Evolutionary conservation across 2,329 filamentous ascomycete species (phyloP).

Genomic region (Pseudogymnoascus sp.): DNA sequence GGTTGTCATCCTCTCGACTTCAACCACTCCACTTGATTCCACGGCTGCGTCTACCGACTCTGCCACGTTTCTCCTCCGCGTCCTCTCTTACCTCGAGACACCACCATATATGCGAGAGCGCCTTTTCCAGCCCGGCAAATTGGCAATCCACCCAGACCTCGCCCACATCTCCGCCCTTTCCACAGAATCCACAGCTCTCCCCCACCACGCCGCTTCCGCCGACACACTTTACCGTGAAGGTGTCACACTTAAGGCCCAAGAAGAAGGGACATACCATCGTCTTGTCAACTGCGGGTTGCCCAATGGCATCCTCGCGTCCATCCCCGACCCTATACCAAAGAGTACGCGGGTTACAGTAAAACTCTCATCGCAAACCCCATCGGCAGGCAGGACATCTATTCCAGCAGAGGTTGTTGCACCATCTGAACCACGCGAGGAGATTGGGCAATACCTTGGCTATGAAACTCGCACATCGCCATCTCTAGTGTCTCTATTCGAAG

Average conservation of each 20-base stretch:
- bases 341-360: slow-evolving; percentile 68
- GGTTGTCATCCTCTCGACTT: slow-evolving; percentile 63
- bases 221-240: slow-evolving; percentile 74
- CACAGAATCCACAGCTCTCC: slow-evolving; percentile 14
- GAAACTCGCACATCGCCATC: slow-evolving; percentile 56
- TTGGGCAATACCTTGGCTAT: slow-evolving; percentile 84
- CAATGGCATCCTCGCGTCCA: not conserved
- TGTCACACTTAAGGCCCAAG: slow-evolving; percentile 43
- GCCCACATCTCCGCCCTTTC: not conserved
- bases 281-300: slow-evolving; percentile 12
- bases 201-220: slow-evolving; percentile 71
- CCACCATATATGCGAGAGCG: slow-evolving; percentile 71
- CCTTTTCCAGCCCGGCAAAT: slow-evolving; percentile 49
- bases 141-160: slow-evolving; percentile 1
- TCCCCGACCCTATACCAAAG: slow-evolving; percentile 47
- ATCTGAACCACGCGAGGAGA: slow-evolving; percentile 60
- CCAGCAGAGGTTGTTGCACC: slow-evolving; percentile 57
- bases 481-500: slow-evolving; percentile 68
- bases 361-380: slow-evolving; percentile 34
- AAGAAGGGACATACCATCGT: not conserved
- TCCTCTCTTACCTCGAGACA: slow-evolving; percentile 75
- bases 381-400: slow-evolving; percentile 20
- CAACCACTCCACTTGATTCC: slow-evolving; percentile 19
- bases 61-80: slow-evolving; percentile 69
- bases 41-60: slow-evolving; percentile 47